Evolutionary conservation across 805 yeast genomes (phyloP).

Genomic region (Pachysolen tannophilus): DNA sequence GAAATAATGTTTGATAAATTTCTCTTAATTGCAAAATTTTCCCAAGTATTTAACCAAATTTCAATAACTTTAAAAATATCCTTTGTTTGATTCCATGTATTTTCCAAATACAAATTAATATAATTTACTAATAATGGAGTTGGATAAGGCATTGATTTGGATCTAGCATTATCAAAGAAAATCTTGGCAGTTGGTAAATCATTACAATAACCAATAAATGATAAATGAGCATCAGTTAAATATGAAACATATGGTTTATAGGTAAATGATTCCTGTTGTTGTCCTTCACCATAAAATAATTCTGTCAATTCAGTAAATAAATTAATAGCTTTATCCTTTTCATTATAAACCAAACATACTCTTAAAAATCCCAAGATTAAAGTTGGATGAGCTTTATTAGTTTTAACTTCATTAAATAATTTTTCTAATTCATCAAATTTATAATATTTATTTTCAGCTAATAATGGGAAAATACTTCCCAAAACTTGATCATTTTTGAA

Average conservation of each 20-base stretch:
- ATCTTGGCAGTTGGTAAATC: conserved; percentile 65
- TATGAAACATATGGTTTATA: conserved; percentile 31
- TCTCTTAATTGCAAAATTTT: conserved; percentile 41
- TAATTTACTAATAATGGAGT: conserved; percentile 68
- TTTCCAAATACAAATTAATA: conserved; percentile 54
- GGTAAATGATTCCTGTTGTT: conserved; percentile 9
- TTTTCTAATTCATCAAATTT: conserved; percentile 50
- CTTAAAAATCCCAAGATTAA: conserved; percentile 67
- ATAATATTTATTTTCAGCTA: conserved; percentile 40
- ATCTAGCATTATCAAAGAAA: conserved; percentile 67
- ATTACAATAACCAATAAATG: conserved; percentile 71
- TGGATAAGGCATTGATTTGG: conserved; percentile 63
- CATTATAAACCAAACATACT: conserved; percentile 59
- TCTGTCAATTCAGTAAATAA: conserved; percentile 54
- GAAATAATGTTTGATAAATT: conserved; percentile 62
- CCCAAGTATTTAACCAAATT: conserved; percentile 57
- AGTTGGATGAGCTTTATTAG: conserved; percentile 33
- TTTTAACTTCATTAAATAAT: conserved; percentile 37
- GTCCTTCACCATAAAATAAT: conserved; percentile 30
- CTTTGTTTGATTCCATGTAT: conserved; percentile 48
- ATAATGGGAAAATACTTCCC: conserved; percentile 60
- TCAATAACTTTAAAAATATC: conserved; percentile 50
- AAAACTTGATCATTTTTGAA: conserved; percentile 60
- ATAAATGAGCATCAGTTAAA: conserved; percentile 65
- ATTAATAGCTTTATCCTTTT: conserved; percentile 56